Base-by-base conservation (phyloP, 768 basidiomycete species). In the Mycena rebaudengoi region DNA sequence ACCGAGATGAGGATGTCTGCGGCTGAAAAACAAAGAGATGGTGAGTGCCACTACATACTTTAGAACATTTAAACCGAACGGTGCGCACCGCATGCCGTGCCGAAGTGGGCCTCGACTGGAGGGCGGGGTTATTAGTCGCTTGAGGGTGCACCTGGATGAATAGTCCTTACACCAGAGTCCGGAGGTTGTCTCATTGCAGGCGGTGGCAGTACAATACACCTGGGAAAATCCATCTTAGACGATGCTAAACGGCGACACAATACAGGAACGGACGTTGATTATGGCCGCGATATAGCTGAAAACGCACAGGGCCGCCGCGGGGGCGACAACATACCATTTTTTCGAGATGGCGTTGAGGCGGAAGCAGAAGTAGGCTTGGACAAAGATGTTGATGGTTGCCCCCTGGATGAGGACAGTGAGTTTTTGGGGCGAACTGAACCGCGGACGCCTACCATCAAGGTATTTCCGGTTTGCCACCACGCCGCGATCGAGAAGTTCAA, bases 391-490 rank as follows among this genome's bases (percentile, higher is more conserved):
- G 23, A 78, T 74, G 21, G 62, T 54, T 12, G 76, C 76, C 8
- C 75, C 75, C 77, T 78, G 18, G n/a, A 2, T 11, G 21, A 3
- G 21, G 51, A 18, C 11, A 57, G 32, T 21, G 23, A 3, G 21
- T 18, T 21, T n/a, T 13, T 35, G 33, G 14, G 13, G 13, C 28
- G 28, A 28, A 5, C 16, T 18, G 26, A 29, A 30, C 20, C 21
- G 30, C 10, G 45, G 4, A 20, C 12, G 59, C 65, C 40, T 40
- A 78, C 76, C 70, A 78, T 75, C 10, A 78, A 51, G 2, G 71
- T 54, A 44, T 73, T 76, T 5, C 75, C 75, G 0, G 72, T 63
- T 62, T 75, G 71, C 73, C 74, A 78, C 78, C 78, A 79, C 4
- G 71, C 55, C 3, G 75, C 74, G n/a, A n/a, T n/a, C n/a, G n/a